Base-by-base conservation (phyloP, 495 filamentous ascomycete genomes). In the Daldinia concentrica region DNA sequence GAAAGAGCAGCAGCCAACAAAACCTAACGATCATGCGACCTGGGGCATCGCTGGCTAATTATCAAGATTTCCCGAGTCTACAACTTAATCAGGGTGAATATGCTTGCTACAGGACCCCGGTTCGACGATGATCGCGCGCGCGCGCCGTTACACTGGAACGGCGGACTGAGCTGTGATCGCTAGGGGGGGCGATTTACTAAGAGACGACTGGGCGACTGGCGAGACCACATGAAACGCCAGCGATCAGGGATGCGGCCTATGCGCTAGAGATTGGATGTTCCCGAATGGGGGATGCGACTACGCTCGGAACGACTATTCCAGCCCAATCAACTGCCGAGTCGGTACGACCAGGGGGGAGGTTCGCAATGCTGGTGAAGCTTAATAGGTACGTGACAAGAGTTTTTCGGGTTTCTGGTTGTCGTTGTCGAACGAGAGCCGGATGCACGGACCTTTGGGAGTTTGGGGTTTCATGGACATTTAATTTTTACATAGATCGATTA, bases 221-320 rank as follows among this genome's bases (percentile, higher is more conserved):
- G 50, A 72, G 62, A 66, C 59, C 55, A 72, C 65, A 69, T 76
- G 74, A 76, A 76, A 76, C 74, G 60, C 68, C 57, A 62, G 72
- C 55, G 56, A 59, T 66, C 71, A 69, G 71, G 71, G 71, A 62
- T 60, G 26, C 12, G 52, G 57, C 34, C 29, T 50, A 68, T 63
- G 62, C 68, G 56, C 61, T 56, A 55, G 26, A 52, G 50, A 43
- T 34, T 58, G 26, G 26, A 27, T 32, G 24, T 60, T 60, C 62
- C 62, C 57, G 43, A 56, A 61, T 22, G 51, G 51, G 50, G 34
- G 27, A 15, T 14, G 2, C 29, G 15, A 24, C 17, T 1, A 59
- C 34, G 43, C 43, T 30, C 61, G 68, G 62, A 57, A 65, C 62
- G 61, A 37, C 59, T 12, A 50, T 36, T 43, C 37, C 43, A 67